Base-by-base conservation (phyloP, 2,329 filamentous ascomycete genomes). In the Chaetomiaceae sp. region DNA sequence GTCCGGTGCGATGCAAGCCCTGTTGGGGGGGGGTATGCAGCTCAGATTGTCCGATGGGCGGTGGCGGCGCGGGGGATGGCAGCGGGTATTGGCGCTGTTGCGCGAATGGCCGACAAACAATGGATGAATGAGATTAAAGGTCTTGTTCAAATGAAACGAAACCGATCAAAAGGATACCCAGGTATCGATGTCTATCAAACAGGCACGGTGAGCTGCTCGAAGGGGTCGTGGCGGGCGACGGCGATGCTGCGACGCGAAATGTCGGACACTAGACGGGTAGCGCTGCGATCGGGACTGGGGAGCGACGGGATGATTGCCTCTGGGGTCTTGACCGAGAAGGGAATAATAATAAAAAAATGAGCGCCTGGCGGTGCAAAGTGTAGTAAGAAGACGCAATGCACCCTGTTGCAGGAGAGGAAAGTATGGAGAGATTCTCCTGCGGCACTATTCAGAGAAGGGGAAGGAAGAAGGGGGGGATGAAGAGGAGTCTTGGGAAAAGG, bases 61-160 rank as follows among this genome's bases (percentile, higher is more conserved):
- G n/a, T n/a, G 48, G 41, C 25, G 38, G 36, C 33, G 46, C 48
- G 33, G 47, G n/a, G 36, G 34, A 36, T 27, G 30, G n/a, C n/a
- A 43, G 29, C 21, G 33, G 36, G 21, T 32, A 51, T 43, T 48
- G 54, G 50, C n/a, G n/a, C 5, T 27, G 25, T 56, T 58, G 56
- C 56, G 25, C 56, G 63, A 56, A 32, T 48, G 56, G 56, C 49
- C 47, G 55, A 60, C 65, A 65, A 67, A 66, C 64, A 67, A 68
- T 64, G 65, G 66, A 62, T 62, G 64, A 65, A 68, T 65, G 63
- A 60, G 61, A 74, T 72, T 71, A 72, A 69, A 69, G 56, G 48
- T 54, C 42, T 61, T 67, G 65, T 68, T 68, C 62, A 68, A 70
- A 67, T 63, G 69, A 71, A 74, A 74, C 70, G 67, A 70, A 64